Base-by-base conservation (phyloP, 345 rosid genomes). In the Mallotus nudiflorus region DNA sequence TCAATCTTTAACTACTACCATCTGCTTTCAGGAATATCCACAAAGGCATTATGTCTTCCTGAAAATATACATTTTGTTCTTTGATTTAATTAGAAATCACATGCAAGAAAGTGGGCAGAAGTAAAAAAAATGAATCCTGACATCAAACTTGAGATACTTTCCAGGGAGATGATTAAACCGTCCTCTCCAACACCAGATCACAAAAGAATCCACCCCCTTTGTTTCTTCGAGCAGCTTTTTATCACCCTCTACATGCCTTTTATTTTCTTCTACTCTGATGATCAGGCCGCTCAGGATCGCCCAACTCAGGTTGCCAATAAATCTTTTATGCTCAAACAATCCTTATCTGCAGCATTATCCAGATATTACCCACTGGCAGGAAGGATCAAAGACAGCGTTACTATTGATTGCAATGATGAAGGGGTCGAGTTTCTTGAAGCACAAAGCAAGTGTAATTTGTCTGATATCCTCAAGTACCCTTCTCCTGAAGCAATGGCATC, bases 161-260 rank as follows among this genome's bases (percentile, higher is more conserved):
- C 66, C 31, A 62, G 18, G 24, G 52, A 62, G 20, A 62, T 44
- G 5, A 62, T 42, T 46, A 62, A 62, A 42, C 66, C 66, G 44
- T 9, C 29, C 5, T 42, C 20, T 24, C 0, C 66, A 15, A 1
- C 51, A 15, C 27, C 27, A 42, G 1, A 42, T 12, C 66, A 44
- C 14, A 51, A 51, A 42, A 62, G 0, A 24, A 25, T 13, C 22
- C 46, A 62, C 22, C 35, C 14, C 3, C 48, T 62, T 44, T 62
- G 35, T 25, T 62, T 62, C 66, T 62, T 62, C 18, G 66, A 62
- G 42, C 66, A 62, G 13, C 42, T 62, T 25, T 42, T 52, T 42
- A 33, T 20, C 11, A 62, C n/a, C n/a, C n/a, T 62, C 22, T 62
- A 62, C 25, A 3, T 62, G 3, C 66, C 66, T 13, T 14, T 42